These are phyloP conservation scores for Cerrena zonata DNA, from an alignment of 1,284 basidiomycete genomes.

Conservation along the genomic window DNA sequence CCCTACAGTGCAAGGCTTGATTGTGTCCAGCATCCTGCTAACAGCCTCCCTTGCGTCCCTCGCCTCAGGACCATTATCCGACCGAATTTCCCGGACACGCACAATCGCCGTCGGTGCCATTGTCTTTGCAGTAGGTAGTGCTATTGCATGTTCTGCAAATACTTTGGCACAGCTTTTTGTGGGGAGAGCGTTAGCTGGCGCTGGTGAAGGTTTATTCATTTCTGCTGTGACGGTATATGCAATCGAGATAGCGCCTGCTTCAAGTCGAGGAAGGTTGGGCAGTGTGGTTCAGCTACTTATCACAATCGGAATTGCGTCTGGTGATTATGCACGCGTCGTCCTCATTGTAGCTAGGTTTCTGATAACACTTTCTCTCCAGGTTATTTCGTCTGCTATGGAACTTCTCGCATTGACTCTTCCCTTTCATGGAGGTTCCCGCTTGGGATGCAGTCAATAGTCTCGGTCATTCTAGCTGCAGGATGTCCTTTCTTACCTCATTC, in stretches of 20 bases:
- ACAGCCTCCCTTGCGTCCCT: conserved; percentile 41
- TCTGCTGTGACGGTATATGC: conserved; percentile 43
- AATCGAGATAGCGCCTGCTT: conserved; percentile 39
- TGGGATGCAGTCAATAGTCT: conserved; percentile 36
- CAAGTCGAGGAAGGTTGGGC: conserved; percentile 38
- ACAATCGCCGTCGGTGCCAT: conserved; percentile 39
- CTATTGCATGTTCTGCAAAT: conserved; percentile 29
- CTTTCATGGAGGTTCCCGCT: conserved; percentile 48
- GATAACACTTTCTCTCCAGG: conserved; percentile 21
- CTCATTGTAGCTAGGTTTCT: background rate
- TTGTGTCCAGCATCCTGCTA: conserved; percentile 40
- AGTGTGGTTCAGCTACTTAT: conserved; percentile 41
- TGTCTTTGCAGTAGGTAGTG: conserved; percentile 37
- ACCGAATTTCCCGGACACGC: conserved; percentile 42
- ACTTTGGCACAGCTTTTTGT: conserved; percentile 35
- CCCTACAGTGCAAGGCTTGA: conserved; percentile 36
- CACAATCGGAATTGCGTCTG: conserved; percentile 38
- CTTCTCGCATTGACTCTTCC: conserved; percentile 31
- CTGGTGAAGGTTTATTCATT: conserved; percentile 45
- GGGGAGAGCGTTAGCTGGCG: conserved; percentile 42
- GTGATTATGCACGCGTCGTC: conserved; percentile 11
- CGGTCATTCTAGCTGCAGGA: conserved; percentile 38
- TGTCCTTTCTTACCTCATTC: conserved; percentile 48
- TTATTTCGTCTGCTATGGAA: conserved; percentile 48
- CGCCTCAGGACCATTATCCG: conserved; percentile 41